Percentiles rank a stretch among this genome's conserved stretches.
Conservation (phyloP, 148 eudicot genomes). For the Rhododendron kiyosumense region DNA sequence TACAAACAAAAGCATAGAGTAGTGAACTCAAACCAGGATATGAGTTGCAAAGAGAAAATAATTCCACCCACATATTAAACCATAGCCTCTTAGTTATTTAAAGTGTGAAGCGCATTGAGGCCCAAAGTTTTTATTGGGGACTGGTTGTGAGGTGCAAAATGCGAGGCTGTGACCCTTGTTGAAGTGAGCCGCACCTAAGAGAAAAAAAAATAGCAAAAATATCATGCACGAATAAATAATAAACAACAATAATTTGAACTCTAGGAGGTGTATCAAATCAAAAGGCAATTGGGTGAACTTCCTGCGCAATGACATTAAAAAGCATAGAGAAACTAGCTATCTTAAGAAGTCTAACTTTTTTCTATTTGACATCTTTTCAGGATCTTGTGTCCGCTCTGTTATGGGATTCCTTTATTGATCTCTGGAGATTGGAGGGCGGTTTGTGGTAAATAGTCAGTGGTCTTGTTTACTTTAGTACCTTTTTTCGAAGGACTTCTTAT, state of each 20-base stretch:
- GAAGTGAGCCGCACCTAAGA: neutral
- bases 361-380: neutral
- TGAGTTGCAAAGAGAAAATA: neutral
- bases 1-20: neutral
- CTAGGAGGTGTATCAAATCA: neutral
- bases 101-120: neutral
- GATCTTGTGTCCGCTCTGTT: neutral
- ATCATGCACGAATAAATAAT: neutral
- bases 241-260: neutral
- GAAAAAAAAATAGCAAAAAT: neutral
- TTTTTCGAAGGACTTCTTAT: neutral
- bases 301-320: neutral
- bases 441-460: neutral
- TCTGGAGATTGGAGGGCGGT: neutral
- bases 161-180: neutral
- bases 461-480: neutral
- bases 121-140: neutral
- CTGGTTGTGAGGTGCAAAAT: neutral
- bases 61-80: neutral
- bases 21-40: neutral
- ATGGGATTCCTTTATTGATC: neutral
- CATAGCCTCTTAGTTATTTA: neutral
- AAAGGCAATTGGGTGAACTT: neutral
- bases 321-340: neutral
- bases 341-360: neutral